phyloP scores from a whole-genome alignment of 1,284 basidiomycete species.

The Cutaneotrichosporon mucoides region DNA sequence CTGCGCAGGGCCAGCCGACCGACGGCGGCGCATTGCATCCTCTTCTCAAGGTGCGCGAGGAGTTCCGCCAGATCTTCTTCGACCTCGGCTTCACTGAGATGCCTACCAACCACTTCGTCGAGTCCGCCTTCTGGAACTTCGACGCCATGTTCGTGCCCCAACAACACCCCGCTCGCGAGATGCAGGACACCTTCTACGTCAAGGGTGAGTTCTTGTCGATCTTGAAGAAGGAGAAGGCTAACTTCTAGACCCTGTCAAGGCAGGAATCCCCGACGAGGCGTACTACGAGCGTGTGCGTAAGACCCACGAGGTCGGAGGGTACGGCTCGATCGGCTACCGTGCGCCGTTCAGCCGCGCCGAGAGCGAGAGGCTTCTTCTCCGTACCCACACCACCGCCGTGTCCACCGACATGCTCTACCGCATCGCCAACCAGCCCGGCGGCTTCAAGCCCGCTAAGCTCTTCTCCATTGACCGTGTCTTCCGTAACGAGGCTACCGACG shows the following conservation, averaged over 20 bases:
- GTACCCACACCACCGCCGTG: slow-evolving; percentile 96
- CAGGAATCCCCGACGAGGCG: slow-evolving; percentile 71
- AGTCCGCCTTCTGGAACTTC: slow-evolving; percentile 99
- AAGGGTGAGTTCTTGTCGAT: slow-evolving; percentile 59
- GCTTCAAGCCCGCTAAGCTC: slow-evolving; percentile 92
- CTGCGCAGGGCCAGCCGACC: slow-evolving; percentile 86
- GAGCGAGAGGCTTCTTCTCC: slow-evolving; percentile 83
- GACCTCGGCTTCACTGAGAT: slow-evolving; percentile 99
- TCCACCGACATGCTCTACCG: slow-evolving; percentile 93
- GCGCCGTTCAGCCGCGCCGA: slow-evolving; percentile 95
- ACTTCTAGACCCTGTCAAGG: slow-evolving; percentile 68
- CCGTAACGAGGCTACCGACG: slow-evolving; percentile 98
- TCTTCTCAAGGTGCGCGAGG: slow-evolving; percentile 94
- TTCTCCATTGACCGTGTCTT: slow-evolving; percentile 99
- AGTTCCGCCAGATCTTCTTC: slow-evolving; percentile 96
- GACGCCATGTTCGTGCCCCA: slow-evolving; percentile 98
- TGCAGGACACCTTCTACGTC: slow-evolving; percentile 99
- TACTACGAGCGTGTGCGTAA: slow-evolving; percentile 87
- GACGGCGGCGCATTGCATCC: slow-evolving; percentile 91
- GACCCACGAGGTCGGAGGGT: slow-evolving; percentile 86
- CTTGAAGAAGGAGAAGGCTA: not conserved
- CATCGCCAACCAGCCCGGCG: slow-evolving; percentile 68
- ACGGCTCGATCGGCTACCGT: slow-evolving; percentile 93
- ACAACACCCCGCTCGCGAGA: slow-evolving; percentile 95
- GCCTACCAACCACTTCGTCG: slow-evolving; percentile 97